These are phyloP conservation scores for Hylodesmum podocarpum DNA, from an alignment of 306 rosid species.

Conservation along the genomic window DNA sequence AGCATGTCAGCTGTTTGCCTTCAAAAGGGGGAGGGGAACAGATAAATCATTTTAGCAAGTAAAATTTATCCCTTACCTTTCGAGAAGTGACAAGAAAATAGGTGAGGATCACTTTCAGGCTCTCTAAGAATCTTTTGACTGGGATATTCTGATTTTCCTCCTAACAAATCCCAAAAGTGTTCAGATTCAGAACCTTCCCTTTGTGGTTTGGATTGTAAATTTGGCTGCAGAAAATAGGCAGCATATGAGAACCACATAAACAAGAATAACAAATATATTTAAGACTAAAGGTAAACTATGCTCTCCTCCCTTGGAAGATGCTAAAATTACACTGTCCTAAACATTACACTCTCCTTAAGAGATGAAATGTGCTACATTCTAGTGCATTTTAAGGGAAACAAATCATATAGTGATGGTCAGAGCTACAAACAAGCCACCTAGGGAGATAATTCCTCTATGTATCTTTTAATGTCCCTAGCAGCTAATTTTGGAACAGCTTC, in stretches of 20 bases:
- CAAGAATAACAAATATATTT: neutral
- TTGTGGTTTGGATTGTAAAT: conserved; percentile 76
- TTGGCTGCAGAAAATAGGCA: conserved; percentile 62
- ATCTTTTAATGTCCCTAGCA: neutral
- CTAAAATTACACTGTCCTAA: neutral
- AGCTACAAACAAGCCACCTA: neutral
- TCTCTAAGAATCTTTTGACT: conserved; percentile 74
- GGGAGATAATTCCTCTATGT: neutral
- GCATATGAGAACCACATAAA: conserved; percentile 40
- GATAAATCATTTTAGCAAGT: conserved; percentile 20
- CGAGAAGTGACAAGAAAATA: conserved; percentile 72
- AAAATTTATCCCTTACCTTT: conserved; percentile 52
- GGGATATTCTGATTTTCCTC: conserved; percentile 70
- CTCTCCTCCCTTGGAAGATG: neutral
- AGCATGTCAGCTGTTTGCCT: conserved; percentile 34
- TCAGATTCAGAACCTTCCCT: conserved; percentile 87
- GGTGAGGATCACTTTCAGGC: conserved; percentile 72
- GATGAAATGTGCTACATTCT: neutral
- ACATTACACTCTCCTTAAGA: neutral
- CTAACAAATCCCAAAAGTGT: conserved; percentile 83
- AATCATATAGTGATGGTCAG: neutral
- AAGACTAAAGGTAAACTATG: neutral
- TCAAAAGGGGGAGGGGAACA: neutral
- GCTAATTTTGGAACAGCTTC: neutral
- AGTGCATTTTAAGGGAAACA: neutral